Evolutionary conservation across 345 rosid genomes (phyloP).

Genomic region (Aquilaria malaccensis): DNA sequence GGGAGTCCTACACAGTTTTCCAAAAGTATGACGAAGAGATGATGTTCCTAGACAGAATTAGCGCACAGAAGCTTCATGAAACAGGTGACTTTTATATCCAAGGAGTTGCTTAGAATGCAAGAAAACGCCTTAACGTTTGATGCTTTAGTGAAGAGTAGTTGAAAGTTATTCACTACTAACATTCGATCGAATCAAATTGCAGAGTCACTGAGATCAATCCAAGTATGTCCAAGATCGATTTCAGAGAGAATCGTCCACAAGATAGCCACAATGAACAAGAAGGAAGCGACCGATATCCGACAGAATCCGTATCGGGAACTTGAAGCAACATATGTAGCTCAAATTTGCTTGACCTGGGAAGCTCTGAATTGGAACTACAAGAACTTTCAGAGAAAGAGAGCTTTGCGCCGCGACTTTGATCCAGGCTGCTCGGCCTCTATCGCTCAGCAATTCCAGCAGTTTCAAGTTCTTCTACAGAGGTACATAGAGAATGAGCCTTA

Average conservation of each 20-base stretch:
- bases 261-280: slow-evolving; percentile 46
- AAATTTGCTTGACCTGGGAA: slow-evolving; percentile 93
- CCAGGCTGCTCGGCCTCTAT: slow-evolving; percentile 68
- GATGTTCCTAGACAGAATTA: slow-evolving; percentile 71
- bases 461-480: slow-evolving; percentile 85
- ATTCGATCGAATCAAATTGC: background rate
- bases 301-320: slow-evolving; percentile 87
- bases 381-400: slow-evolving; percentile 61
- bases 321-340: slow-evolving; percentile 87
- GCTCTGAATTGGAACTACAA: slow-evolving; percentile 95
- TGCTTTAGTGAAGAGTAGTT: too few species aligned
- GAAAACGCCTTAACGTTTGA: too few species aligned
- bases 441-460: slow-evolving; percentile 91
- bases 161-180: too few species aligned
- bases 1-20: slow-evolving; percentile 97
- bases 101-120: too few species aligned
- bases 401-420: slow-evolving; percentile 37
- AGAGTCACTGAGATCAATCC: slow-evolving; percentile 78
- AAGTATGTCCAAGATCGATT: slow-evolving; percentile 79
- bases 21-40: slow-evolving; percentile 97
- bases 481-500: slow-evolving; percentile 93
- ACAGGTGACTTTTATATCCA: slow-evolving; percentile 40
- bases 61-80: slow-evolving; percentile 93
- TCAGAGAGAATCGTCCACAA: slow-evolving; percentile 86
- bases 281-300: slow-evolving; percentile 30